These are phyloP conservation scores for Ceratocystis huliohia DNA, from an alignment of 2,329 filamentous ascomycete species.

Conservation along the genomic window DNA sequence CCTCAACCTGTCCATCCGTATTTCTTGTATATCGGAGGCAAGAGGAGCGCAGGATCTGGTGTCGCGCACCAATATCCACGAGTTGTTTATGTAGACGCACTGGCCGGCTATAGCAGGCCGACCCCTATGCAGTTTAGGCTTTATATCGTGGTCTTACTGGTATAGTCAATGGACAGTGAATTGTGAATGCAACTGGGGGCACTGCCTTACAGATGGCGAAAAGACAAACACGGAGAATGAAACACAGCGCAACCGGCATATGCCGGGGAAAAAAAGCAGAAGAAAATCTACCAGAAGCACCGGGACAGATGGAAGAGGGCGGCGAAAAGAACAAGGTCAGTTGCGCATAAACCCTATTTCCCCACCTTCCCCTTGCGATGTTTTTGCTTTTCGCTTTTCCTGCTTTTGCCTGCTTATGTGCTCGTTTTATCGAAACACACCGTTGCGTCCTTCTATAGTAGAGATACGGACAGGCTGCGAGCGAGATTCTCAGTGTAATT, in stretches of 20 bases:
- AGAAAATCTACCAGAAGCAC: neutral
- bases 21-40: neutral
- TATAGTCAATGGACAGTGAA: neutral
- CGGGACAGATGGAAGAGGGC: neutral
- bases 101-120: neutral
- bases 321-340: neutral
- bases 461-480: neutral
- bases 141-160: neutral
- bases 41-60: neutral
- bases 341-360: neutral
- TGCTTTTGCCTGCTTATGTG: neutral
- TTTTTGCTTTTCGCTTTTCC: neutral
- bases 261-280: neutral
- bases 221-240: neutral
- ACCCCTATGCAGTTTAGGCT: neutral
- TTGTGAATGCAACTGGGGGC: neutral
- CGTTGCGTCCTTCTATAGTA: neutral
- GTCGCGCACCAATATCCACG: neutral
- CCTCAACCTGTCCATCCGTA: neutral
- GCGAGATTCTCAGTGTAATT: slow-evolving; percentile 1
- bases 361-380: neutral
- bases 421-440: neutral
- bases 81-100: neutral
- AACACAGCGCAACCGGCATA: neutral
- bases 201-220: neutral